Conservation (phyloP, 805 yeast species). For the Kodamaea hsintzibuensis region DNA sequence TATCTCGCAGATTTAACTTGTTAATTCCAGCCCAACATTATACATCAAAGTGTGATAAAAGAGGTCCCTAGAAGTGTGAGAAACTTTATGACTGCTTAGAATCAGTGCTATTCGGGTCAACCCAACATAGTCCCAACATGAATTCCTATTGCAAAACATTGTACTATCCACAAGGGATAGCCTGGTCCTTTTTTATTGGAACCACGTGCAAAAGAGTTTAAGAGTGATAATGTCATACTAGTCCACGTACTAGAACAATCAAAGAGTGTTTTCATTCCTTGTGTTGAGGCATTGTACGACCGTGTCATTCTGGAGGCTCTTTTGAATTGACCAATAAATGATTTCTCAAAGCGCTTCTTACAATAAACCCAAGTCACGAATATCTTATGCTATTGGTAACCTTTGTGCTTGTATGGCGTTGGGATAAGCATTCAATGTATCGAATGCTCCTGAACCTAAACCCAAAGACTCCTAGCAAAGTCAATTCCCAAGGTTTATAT, state of each 20-base stretch:
- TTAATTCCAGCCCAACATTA: neutral
- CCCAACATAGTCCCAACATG: conserved; percentile 5
- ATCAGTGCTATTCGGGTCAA: neutral
- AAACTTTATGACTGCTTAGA: neutral
- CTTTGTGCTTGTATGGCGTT: neutral
- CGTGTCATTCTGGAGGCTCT: neutral
- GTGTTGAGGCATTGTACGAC: neutral
- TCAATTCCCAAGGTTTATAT: neutral
- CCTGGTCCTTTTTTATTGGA: conserved; percentile 2
- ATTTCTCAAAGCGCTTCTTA: conserved; percentile 5
- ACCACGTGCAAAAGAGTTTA: neutral
- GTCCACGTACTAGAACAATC: conserved; percentile 5
- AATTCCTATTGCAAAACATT: conserved; percentile 5
- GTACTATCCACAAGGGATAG: conserved; percentile 11
- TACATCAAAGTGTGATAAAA: neutral
- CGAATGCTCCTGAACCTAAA: conserved; percentile 4
- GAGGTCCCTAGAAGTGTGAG: neutral
- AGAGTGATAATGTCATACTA: neutral
- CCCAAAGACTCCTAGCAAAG: neutral
- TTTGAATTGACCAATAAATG: conserved; percentile 7
- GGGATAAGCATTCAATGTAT: neutral
- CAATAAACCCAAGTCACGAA: conserved; percentile 1
- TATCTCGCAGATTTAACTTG: neutral
- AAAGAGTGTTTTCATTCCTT: neutral
- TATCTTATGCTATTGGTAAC: neutral